Conservation (phyloP, 257 asterid species). For the Scutellaria minor region DNA sequence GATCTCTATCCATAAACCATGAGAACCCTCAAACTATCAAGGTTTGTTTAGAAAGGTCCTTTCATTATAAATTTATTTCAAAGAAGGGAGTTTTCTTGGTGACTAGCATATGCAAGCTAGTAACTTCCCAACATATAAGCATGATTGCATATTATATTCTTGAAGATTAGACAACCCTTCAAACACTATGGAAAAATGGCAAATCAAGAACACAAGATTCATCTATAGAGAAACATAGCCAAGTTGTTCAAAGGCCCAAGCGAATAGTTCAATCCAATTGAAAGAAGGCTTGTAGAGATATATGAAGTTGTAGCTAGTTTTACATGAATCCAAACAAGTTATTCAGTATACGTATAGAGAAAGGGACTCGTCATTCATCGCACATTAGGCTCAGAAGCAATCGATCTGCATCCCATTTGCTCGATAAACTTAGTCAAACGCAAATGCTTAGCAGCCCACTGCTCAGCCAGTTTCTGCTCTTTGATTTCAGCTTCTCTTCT, state of each 20-base stretch:
- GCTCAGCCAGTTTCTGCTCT: constrained; percentile 91
- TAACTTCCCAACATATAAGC: neutral
- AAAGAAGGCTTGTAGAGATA: neutral
- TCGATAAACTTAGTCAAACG: constrained; percentile 72
- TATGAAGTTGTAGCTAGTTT: neutral
- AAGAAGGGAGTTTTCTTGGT: no score
- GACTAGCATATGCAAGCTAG: no score
- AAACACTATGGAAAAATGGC: neutral
- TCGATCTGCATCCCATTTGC: constrained; percentile 64
- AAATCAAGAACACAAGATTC: neutral
- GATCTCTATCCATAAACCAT: no score
- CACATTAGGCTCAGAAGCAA: constrained; percentile 47
- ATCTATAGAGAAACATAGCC: neutral
- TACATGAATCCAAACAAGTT: constrained; percentile 12
- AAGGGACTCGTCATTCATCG: constrained; percentile 26
- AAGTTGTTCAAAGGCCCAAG: constrained; percentile 8
- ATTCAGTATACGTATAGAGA: constrained; percentile 9
- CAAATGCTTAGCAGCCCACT: constrained; percentile 81
- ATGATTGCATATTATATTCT: neutral
- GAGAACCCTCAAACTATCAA: no score
- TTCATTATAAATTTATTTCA: no score
- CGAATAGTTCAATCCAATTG: constrained; percentile 1
- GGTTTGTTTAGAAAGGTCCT: no score
- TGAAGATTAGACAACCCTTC: neutral
- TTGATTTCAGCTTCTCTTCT: constrained; percentile 87